Evolutionary conservation across 805 yeast genomes (phyloP).

Genomic region (Ogataea sp.): DNA sequence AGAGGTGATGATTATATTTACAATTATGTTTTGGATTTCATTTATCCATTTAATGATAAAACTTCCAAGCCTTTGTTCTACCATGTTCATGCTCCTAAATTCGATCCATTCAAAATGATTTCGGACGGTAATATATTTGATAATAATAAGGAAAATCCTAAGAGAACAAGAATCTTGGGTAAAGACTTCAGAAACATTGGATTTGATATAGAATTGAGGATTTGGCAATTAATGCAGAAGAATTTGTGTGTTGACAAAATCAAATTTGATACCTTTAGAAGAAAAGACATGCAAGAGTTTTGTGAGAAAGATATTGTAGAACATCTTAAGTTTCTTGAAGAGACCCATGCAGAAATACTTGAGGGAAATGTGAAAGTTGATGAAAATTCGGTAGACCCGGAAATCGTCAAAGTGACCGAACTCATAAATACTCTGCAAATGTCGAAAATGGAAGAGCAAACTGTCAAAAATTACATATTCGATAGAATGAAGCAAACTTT

Average conservation of each 20-base stretch:
- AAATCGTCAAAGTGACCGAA: background rate
- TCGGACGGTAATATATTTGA: slow-evolving; percentile 7
- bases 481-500: background rate
- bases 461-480: background rate
- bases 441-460: background rate
- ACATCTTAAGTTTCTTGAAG: slow-evolving; percentile 17
- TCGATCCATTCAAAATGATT: slow-evolving; percentile 33
- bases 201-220: slow-evolving; percentile 14
- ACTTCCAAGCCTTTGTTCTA: slow-evolving; percentile 19
- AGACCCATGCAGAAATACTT: background rate
- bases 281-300: slow-evolving; percentile 7
- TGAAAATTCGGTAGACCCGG: background rate
- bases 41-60: slow-evolving; percentile 10
- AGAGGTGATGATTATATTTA: background rate
- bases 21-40: slow-evolving; percentile 9
- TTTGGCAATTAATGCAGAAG: slow-evolving; percentile 14
- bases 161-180: slow-evolving; percentile 12
- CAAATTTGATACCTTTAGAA: slow-evolving; percentile 13
- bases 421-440: background rate
- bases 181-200: slow-evolving; percentile 11
- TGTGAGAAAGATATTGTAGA: slow-evolving; percentile 14
- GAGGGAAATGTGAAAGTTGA: background rate
- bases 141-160: slow-evolving; percentile 1
- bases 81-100: slow-evolving; percentile 41
- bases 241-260: slow-evolving; percentile 15